Percentiles rank a stretch among this genome's conserved stretches.
Evolutionary conservation across 1,284 basidiomycete genomes (phyloP).

Genomic region (Melampsora larici-populina): DNA sequence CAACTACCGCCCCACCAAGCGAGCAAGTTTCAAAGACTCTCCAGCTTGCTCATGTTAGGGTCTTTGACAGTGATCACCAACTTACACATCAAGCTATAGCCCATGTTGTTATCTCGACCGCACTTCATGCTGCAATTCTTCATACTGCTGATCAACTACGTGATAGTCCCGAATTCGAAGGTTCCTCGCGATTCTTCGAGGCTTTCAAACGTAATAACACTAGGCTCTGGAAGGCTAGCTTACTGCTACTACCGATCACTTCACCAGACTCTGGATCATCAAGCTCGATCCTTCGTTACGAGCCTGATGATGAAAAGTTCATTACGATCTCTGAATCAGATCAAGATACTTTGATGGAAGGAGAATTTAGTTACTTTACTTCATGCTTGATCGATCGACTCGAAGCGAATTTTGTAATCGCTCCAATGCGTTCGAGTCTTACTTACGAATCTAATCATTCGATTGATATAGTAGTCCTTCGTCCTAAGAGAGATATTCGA

Average conservation of each 20-base stretch:
- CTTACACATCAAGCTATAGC: slow-evolving; percentile 46
- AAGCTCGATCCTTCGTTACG: slow-evolving; percentile 47
- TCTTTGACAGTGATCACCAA: not conserved
- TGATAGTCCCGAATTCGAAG: slow-evolving; percentile 50
- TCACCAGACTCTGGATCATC: not conserved
- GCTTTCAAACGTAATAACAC: slow-evolving; percentile 73
- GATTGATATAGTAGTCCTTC: slow-evolving; percentile 76
- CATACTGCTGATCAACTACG: slow-evolving; percentile 74
- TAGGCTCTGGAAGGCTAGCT: slow-evolving; percentile 67
- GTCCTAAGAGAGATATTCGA: slow-evolving; percentile 66
- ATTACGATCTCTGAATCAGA: not conserved
- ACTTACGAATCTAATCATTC: slow-evolving; percentile 50
- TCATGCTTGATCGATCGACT: slow-evolving; percentile 77
- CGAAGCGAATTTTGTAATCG: slow-evolving; percentile 73
- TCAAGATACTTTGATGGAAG: slow-evolving; percentile 54
- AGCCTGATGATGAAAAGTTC: slow-evolving; percentile 52
- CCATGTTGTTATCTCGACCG: slow-evolving; percentile 58
- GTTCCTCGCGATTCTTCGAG: slow-evolving; percentile 72
- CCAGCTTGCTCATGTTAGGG: slow-evolving; percentile 66
- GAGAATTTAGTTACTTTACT: slow-evolving; percentile 75
- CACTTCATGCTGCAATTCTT: slow-evolving; percentile 83
- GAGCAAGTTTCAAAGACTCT: slow-evolving; percentile 46
- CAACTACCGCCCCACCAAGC: slow-evolving; percentile 44
- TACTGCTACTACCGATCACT: slow-evolving; percentile 56
- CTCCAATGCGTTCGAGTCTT: slow-evolving; percentile 59